Conservation (phyloP, 163 green algal genomes). For the Scenedesmus sp. region DNA sequence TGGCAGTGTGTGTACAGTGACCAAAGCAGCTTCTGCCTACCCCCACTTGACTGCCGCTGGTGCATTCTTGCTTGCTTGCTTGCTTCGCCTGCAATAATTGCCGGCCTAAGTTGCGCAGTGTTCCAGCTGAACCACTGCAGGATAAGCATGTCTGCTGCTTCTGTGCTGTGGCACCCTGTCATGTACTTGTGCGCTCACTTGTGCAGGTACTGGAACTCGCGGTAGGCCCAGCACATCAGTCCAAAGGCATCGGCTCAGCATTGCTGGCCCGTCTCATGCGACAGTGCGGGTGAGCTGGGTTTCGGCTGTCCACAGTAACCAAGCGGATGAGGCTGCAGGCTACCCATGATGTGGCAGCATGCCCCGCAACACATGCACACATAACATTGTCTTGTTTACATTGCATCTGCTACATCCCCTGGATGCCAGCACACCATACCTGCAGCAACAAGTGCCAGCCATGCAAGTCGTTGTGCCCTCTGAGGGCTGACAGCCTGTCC, state of each 20-base stretch:
- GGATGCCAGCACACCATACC: no score
- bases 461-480: no score
- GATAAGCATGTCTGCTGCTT: not conserved
- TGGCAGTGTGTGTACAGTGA: not conserved
- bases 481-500: no score
- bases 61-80: not conserved
- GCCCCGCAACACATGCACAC: no score
- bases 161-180: not conserved
- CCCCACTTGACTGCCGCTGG: not conserved
- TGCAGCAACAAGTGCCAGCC: no score
- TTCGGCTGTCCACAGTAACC: not conserved
- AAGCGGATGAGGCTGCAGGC: not conserved
- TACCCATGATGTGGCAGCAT: not conserved
- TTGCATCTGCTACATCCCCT: no score
- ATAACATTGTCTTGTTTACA: no score
- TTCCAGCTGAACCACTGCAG: not conserved
- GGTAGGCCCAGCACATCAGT: slow-evolving; percentile 40
- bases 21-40: not conserved
- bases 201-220: slow-evolving; percentile 54
- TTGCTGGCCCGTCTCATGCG: slow-evolving; percentile 31
- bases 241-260: slow-evolving; percentile 37
- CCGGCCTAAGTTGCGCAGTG: not conserved
- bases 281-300: not conserved
- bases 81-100: no score
- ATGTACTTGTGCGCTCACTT: not conserved